These are phyloP conservation scores for Marchantia paleacea DNA, from an alignment of 225 moss, liverwort and hornwort species.

Conservation along the genomic window DNA sequence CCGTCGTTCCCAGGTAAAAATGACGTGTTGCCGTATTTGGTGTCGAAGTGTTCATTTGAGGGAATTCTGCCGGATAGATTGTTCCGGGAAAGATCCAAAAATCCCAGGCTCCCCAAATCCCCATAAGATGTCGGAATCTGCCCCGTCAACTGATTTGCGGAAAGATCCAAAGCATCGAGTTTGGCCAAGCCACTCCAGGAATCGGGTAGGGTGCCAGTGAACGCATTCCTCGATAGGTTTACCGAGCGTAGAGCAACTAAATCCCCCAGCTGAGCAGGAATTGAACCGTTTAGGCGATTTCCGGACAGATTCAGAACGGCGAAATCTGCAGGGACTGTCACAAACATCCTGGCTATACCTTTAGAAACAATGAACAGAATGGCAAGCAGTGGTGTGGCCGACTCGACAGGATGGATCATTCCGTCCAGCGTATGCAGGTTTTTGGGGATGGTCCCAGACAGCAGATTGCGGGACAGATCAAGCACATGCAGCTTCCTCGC, in stretches of 20 bases:
- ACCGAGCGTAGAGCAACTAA: neutral
- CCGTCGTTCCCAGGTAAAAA: neutral
- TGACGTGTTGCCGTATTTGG: neutral
- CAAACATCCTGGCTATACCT: neutral
- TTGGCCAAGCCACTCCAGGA: neutral
- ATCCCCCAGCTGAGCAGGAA: neutral
- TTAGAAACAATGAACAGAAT: no score
- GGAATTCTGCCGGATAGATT: neutral
- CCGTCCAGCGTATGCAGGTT: neutral
- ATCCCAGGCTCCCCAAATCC: neutral
- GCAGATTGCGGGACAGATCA: neutral
- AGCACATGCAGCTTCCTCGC: neutral
- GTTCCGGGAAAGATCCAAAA: neutral
- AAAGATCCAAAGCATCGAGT: neutral
- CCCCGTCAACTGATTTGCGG: neutral
- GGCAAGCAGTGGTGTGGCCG: no score
- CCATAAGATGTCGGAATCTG: neutral
- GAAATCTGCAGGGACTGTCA: neutral
- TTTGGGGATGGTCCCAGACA: neutral
- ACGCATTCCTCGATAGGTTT: neutral
- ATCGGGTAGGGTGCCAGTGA: neutral
- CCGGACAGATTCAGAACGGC: neutral
- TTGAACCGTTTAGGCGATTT: neutral
- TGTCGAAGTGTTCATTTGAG: neutral
- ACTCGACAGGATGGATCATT: no score